Evolutionary conservation across 306 rosid species (phyloP), one percentile per base, ranked within the genome.

Genomic region (Bauhinia variegata): DNA sequence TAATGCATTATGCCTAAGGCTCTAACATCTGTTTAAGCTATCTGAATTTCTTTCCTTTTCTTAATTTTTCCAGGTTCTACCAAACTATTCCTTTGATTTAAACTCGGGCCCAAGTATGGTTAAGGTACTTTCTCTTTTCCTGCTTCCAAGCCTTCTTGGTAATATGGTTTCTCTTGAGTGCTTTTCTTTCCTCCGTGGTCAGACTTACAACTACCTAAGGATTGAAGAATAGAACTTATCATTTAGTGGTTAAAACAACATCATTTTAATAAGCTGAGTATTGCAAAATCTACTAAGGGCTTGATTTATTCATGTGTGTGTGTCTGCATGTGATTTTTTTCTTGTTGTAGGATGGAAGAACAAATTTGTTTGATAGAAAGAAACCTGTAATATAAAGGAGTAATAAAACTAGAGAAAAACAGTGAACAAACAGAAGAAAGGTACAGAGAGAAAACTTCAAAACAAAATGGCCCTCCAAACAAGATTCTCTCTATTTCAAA

Each of bases 61-160:
- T 28, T 52, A 62, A 62, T 55, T 60, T 49, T 58, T 64, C 37
- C 76, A 80, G 85, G 85, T 80, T 67, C 57, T 62, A 19, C 76
- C 78, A 56, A 77, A 56, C 74, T 53, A 55, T 62, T 76, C 74
- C 0, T 68, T 19, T 68, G 31, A 51, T 73, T 51, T 58, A 53
- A 51, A 67, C 33, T 62, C 41, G 39, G 34, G 59, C 2, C 38
- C 73, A 57, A 80, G 11, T 73, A 76, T 53, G 23, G 72, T 76
- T 64, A 76, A 76, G 82, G 85, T 80, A 43, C 41, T 9, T 4
- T 17, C 3, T 19, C 11, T 0, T 30, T 49, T 17, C 4, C 38
- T 36, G 2, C 9, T 36, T 36, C 5, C 9, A 36, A 36, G 41
- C 32, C 71, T 41, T 61, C 14, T 28, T 52, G 38, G 34, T 60